phyloP scores from a whole-genome alignment of 176 grass and related monocot species.

The Areca catechu region DNA sequence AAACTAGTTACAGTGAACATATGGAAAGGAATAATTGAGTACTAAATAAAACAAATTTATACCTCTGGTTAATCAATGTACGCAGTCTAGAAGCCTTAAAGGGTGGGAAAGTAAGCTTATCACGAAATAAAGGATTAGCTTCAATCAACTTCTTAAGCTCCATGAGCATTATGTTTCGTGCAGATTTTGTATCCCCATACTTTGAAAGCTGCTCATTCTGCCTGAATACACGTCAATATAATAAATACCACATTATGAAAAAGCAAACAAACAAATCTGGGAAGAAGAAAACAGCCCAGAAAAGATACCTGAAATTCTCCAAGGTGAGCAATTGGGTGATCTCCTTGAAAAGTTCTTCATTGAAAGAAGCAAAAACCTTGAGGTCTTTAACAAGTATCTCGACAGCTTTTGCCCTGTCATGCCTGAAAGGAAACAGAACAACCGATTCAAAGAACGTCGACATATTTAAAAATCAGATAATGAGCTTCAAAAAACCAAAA shows the following conservation, averaged over 20 bases:
- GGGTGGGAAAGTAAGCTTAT: constrained; percentile 90
- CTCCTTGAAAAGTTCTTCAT: constrained; percentile 99
- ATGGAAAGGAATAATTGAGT: not conserved
- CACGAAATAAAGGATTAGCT: constrained; percentile 88
- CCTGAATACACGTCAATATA: constrained; percentile 35
- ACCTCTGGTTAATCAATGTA: constrained; percentile 99
- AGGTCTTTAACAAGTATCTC: constrained; percentile 99
- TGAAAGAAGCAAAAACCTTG: constrained; percentile 98
- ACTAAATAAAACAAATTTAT: not conserved
- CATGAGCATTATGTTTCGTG: constrained; percentile 96
- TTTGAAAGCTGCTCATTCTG: constrained; percentile 99
- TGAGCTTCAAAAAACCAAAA: not conserved
- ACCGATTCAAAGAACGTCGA: not conserved
- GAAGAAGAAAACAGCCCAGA: not conserved
- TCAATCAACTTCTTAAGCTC: constrained; percentile 98
- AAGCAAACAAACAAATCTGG: too few relatives aligned
- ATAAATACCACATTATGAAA: not conserved
- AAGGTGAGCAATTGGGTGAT: constrained; percentile 94
- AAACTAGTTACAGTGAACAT: too few relatives aligned
- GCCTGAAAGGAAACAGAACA: constrained; percentile 25
- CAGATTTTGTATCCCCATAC: constrained; percentile 97
- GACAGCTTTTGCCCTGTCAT: constrained; percentile 98
- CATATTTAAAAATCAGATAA: too few relatives aligned
- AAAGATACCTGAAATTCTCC: constrained; percentile 83
- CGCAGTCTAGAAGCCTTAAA: constrained; percentile 93